Evolutionary conservation across 1,139 yeast genomes (phyloP).

Genomic region (Pichia sp.): DNA sequence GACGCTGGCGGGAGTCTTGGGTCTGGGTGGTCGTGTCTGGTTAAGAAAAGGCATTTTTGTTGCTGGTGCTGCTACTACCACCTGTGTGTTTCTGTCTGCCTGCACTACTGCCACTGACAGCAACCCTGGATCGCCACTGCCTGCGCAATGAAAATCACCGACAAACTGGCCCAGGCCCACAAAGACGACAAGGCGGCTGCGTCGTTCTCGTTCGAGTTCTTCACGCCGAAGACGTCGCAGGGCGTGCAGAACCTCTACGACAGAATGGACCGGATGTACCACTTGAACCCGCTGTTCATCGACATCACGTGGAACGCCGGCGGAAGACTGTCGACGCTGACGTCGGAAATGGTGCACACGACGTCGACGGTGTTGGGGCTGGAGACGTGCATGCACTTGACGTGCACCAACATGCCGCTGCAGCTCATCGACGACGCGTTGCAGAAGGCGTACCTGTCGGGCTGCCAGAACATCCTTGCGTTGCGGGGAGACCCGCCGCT

Average conservation of each 20-base stretch:
- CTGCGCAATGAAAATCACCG: conserved; percentile 46
- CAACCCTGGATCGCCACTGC: not conserved
- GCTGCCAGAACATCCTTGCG: conserved; percentile 90
- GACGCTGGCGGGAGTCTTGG: too few species aligned
- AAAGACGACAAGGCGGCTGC: conserved; percentile 37
- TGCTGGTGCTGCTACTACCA: not conserved
- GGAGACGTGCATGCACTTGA: conserved; percentile 97
- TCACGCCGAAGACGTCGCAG: conserved; percentile 96
- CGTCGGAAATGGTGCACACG: conserved; percentile 88
- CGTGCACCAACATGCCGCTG: conserved; percentile 92
- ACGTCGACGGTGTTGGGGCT: conserved; percentile 89
- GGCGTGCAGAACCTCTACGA: conserved; percentile 96
- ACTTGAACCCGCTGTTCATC: conserved; percentile 82
- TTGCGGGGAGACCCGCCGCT: conserved; percentile 83
- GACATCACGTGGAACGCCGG: conserved; percentile 99
- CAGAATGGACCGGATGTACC: conserved; percentile 97
- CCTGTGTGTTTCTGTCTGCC: not conserved
- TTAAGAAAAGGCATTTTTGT: not conserved
- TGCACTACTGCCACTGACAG: too few species aligned
- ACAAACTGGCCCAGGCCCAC: conserved; percentile 49
- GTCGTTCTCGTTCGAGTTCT: conserved; percentile 92
- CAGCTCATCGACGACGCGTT: conserved; percentile 81
- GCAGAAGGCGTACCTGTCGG: conserved; percentile 79
- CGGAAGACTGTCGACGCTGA: conserved; percentile 72
- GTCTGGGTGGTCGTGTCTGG: too few species aligned